Conservation (phyloP, 208 protist genomes). For the Acanthamoeba royreba region DNA sequence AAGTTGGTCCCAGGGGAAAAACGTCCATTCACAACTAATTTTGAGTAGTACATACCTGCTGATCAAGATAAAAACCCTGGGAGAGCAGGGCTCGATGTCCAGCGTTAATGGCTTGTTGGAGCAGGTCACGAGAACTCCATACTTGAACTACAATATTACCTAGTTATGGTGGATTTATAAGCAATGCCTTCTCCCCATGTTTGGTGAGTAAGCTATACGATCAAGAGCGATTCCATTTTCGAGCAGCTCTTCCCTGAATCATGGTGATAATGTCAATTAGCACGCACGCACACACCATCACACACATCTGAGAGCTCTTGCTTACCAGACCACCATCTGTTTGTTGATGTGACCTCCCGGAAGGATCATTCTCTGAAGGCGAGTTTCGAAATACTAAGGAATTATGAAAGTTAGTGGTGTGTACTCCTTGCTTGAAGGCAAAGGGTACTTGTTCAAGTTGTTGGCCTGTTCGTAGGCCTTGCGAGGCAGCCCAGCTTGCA, state of each 20-base stretch:
- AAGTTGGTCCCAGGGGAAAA: no score
- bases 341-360: no score
- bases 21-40: no score
- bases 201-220: not conserved
- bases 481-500: not conserved
- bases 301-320: not conserved
- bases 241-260: not conserved
- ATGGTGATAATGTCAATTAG: not conserved
- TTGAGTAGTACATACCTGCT: no score
- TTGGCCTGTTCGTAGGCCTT: not conserved
- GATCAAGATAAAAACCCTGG: constrained; percentile 52
- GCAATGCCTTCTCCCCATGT: no score
- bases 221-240: not conserved
- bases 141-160: constrained; percentile 49
- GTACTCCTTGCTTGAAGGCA: not conserved
- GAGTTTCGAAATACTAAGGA: no score
- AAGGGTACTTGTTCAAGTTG: not conserved
- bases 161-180: no score
- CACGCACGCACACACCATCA: not conserved
- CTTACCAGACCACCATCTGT: not conserved
- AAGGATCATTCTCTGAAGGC: no score
- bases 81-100: constrained; percentile 12
- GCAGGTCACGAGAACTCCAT: not conserved
- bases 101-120: not conserved
- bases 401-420: not conserved